Conservation (phyloP, 2,329 filamentous ascomycete species). For the Colletotrichum musicola region DNA sequence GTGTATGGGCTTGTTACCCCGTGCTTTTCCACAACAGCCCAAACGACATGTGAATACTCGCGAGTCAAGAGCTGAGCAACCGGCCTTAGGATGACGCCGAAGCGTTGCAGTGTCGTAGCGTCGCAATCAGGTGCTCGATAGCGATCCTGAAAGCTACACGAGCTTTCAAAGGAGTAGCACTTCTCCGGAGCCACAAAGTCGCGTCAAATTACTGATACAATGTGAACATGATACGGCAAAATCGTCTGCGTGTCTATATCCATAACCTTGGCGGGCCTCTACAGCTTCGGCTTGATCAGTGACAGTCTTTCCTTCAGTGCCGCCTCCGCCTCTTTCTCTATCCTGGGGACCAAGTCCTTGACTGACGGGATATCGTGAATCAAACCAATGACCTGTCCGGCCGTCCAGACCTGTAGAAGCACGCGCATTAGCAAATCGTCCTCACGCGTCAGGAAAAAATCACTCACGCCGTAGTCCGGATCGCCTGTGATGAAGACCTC, state of each 20-base stretch:
- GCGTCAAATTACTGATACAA: not conserved
- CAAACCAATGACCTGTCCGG: slow-evolving; percentile 92
- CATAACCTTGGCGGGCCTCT: slow-evolving; percentile 41
- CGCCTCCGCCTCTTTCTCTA: slow-evolving; percentile 81
- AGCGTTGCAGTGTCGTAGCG: not conserved
- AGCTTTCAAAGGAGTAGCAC: not conserved
- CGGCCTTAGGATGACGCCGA: slow-evolving; percentile 8
- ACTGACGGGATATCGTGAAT: slow-evolving; percentile 89
- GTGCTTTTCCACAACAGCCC: not conserved
- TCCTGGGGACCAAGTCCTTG: slow-evolving; percentile 74
- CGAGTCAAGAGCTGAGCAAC: slow-evolving; percentile 29
- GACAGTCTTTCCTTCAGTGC: slow-evolving; percentile 71
- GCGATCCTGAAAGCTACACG: not conserved
- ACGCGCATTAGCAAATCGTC: slow-evolving; percentile 18
- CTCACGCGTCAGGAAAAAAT: slow-evolving; percentile 31
- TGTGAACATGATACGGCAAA: not conserved
- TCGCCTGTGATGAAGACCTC: slow-evolving; percentile 95
- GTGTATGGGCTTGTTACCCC: slow-evolving; percentile 17
- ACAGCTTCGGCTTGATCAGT: slow-evolving; percentile 72
- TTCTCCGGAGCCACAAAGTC: not conserved
- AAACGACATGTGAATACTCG: slow-evolving; percentile 32
- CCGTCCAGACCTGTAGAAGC: slow-evolving; percentile 85
- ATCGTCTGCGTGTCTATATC: slow-evolving; percentile 16
- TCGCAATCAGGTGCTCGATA: not conserved
- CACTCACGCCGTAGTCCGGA: slow-evolving; percentile 85